Evolutionary conservation across 148 eudicot genomes (phyloP).

Genomic region (Rhododendron molle): DNA sequence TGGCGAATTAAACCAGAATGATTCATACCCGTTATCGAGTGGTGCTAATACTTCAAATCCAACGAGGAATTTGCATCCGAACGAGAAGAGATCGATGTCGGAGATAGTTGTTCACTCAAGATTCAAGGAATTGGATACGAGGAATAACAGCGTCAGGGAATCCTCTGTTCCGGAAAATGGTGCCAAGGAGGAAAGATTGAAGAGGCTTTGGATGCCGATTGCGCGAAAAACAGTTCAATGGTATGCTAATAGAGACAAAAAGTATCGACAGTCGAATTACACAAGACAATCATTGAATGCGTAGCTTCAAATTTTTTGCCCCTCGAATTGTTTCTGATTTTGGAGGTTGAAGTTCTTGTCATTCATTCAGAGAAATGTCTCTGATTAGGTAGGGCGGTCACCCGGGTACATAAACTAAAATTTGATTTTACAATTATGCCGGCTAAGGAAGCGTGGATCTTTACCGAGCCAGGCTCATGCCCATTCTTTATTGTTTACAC

Average conservation of each 20-base stretch:
- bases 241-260: slow-evolving; percentile 62
- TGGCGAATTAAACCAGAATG: background rate
- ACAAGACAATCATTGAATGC: slow-evolving; percentile 28
- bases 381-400: background rate
- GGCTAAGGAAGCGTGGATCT: background rate
- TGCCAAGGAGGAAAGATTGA: background rate
- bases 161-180: background rate
- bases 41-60: background rate
- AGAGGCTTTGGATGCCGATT: background rate
- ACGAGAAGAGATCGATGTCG: background rate
- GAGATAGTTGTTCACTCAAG: background rate
- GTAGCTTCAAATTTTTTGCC: background rate
- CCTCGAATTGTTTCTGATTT: background rate
- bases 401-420: background rate
- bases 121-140: background rate
- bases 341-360: background rate
- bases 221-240: slow-evolving; percentile 27
- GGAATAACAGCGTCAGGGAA: background rate
- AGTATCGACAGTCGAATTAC: background rate
- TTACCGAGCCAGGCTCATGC: too few relatives aligned
- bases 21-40: slow-evolving; percentile 2
- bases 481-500: too few relatives aligned
- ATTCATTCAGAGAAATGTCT: background rate
- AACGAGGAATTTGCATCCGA: background rate
- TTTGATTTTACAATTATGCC: background rate